These are phyloP conservation scores for Syncephalastrum racemosum DNA, from an alignment of 371 early-diverging fungal species.

Conservation along the genomic window DNA sequence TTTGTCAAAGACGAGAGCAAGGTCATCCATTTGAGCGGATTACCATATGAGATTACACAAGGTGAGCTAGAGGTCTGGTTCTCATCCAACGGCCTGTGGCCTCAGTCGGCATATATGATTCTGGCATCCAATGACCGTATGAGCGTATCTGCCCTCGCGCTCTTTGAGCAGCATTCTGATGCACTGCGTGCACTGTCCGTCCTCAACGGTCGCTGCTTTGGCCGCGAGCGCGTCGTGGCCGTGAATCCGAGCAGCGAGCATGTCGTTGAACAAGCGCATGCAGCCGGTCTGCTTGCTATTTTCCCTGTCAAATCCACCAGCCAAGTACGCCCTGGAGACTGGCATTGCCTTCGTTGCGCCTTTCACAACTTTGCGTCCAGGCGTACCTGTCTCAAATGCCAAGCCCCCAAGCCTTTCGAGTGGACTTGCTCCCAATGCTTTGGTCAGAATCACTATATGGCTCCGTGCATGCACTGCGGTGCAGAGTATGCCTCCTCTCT, in stretches of 20 bases:
- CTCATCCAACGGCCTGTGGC: constrained; percentile 55
- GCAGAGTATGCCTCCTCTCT: too few relatives aligned
- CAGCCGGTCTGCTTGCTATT: constrained; percentile 43
- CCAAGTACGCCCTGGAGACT: constrained; percentile 66
- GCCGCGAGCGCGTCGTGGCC: constrained; percentile 61
- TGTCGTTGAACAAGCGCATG: constrained; percentile 54
- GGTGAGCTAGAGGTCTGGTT: constrained; percentile 70
- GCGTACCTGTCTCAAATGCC: constrained; percentile 17
- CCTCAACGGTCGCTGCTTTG: constrained; percentile 67
- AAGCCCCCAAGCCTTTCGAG: too few relatives aligned
- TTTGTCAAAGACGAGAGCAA: constrained; percentile 69
- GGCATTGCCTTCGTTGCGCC: constrained; percentile 73
- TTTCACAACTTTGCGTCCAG: constrained; percentile 79
- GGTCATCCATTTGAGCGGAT: constrained; percentile 63
- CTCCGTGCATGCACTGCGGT: too few relatives aligned
- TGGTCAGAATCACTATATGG: too few relatives aligned
- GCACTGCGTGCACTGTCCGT: constrained; percentile 57
- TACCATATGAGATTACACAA: constrained; percentile 65
- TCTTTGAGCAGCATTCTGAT: constrained; percentile 59
- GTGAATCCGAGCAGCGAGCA: constrained; percentile 63
- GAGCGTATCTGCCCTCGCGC: constrained; percentile 57
- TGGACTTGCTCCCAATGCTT: too few relatives aligned
- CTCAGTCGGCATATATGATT: constrained; percentile 58
- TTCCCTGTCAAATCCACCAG: constrained; percentile 58
- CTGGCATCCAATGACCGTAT: constrained; percentile 30